A percentile compares a stretch with the other conserved stretches of the same genome.
Evolutionary conservation across 2,329 filamentous ascomycete genomes (phyloP).

Genomic region (Rosellinia necatrix): DNA sequence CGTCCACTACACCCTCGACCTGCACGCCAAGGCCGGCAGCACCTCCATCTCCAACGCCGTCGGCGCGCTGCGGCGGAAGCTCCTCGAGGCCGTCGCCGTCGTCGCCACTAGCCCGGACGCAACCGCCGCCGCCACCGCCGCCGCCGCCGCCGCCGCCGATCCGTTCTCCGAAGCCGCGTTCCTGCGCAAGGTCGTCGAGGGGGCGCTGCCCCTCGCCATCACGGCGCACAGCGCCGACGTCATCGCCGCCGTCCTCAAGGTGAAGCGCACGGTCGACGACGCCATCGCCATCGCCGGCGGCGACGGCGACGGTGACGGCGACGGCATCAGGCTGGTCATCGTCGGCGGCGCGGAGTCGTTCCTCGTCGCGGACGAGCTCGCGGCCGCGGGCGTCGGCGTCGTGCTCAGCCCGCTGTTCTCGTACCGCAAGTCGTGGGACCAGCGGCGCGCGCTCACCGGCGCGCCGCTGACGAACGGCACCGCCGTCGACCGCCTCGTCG

Average conservation of each 20-base stretch:
- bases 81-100: slow-evolving; percentile 50
- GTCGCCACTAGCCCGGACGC: too few relatives aligned
- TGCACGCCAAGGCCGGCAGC: slow-evolving; percentile 49
- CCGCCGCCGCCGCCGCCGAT: too few relatives aligned
- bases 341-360: slow-evolving; percentile 67
- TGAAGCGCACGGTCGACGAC: slow-evolving; percentile 62
- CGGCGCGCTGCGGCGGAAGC: slow-evolving; percentile 19
- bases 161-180: slow-evolving; percentile 55
- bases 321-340: slow-evolving; percentile 57
- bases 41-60: slow-evolving; percentile 54
- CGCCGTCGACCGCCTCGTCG: slow-evolving; percentile 59
- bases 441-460: slow-evolving; percentile 64
- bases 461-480: slow-evolving; percentile 71
- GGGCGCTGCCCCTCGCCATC: slow-evolving; percentile 59
- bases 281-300: slow-evolving; percentile 36
- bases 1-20: slow-evolving; percentile 62
- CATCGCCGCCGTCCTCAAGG: slow-evolving; percentile 61
- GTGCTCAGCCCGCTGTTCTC: slow-evolving; percentile 64
- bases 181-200: slow-evolving; percentile 58
- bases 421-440: slow-evolving; percentile 61
- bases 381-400: slow-evolving; percentile 60
- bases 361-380: slow-evolving; percentile 62
- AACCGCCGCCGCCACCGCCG: too few relatives aligned
- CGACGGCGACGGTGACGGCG: slow-evolving; percentile 6
- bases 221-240: slow-evolving; percentile 66